Evolutionary conservation across 2,329 filamentous ascomycete species (phyloP).

Genomic region (Zalaria obscura): DNA sequence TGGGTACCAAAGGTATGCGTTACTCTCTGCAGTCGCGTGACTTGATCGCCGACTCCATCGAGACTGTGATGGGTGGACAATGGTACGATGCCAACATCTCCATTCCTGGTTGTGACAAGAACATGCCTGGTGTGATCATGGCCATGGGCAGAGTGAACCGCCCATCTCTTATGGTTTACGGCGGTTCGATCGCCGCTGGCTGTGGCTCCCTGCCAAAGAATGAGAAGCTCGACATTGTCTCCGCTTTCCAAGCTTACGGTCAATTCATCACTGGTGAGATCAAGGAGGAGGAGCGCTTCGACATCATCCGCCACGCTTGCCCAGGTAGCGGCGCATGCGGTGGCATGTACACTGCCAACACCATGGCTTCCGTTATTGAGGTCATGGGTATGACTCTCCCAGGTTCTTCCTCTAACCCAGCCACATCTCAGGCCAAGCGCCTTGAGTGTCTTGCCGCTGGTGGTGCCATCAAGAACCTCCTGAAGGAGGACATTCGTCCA

Average conservation of each 20-base stretch:
- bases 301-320: constrained; percentile 88
- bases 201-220: constrained; percentile 64
- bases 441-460: constrained; percentile 35
- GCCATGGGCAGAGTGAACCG: constrained; percentile 93
- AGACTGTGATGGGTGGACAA: constrained; percentile 97
- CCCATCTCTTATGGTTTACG: constrained; percentile 94
- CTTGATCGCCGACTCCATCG: constrained; percentile 93
- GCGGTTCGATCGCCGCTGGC: constrained; percentile 83
- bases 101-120: constrained; percentile 97
- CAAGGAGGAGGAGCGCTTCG: constrained; percentile 77
- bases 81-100: constrained; percentile 98
- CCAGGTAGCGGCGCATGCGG: constrained; percentile 72
- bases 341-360: constrained; percentile 53
- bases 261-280: constrained; percentile 89
- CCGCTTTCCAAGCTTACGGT: constrained; percentile 94
- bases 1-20: constrained; percentile 95
- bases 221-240: constrained; percentile 74
- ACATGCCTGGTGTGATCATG: constrained; percentile 64
- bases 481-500: constrained; percentile 36
- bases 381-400: constrained; percentile 36
- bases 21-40: constrained; percentile 74
- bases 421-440: constrained; percentile 35
- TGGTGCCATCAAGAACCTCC: constrained; percentile 34
- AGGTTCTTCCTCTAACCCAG: constrained; percentile 36
- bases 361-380: constrained; percentile 37